phyloP scores from a whole-genome alignment of 2,329 filamentous ascomycete genomes.

The Byssothecium circinans region DNA sequence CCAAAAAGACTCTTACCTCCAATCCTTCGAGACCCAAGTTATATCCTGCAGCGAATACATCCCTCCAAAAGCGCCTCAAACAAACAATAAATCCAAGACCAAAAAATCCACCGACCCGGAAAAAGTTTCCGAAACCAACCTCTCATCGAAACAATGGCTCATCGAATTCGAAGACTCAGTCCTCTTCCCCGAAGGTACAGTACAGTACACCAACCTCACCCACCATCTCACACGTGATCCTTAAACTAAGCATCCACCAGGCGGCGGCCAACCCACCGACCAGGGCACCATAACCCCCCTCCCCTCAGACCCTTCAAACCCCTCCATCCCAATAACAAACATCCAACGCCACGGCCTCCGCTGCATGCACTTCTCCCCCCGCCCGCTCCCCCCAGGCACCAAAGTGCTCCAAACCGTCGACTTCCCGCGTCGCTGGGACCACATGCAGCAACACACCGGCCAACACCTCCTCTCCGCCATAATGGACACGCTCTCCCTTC shows the following conservation, averaged over 20 bases:
- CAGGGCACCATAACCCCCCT: conserved; percentile 32
- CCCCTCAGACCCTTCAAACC: conserved; percentile 5
- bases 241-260: conserved; percentile 2
- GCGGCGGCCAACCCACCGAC: conserved; percentile 37
- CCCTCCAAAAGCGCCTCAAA: conserved; percentile 19
- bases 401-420: conserved; percentile 31
- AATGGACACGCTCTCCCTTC: conserved; percentile 34
- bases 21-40: conserved; percentile 33
- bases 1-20: conserved; percentile 38
- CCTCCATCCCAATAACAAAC: conserved; percentile 29
- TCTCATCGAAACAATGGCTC: conserved; percentile 26
- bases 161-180: conserved; percentile 38
- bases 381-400: conserved; percentile 79
- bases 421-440: conserved; percentile 35
- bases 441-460: conserved; percentile 42
- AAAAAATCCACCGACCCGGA: conserved; percentile 30
- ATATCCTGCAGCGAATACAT: conserved; percentile 35
- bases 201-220: too few relatives aligned
- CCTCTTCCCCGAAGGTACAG: conserved; percentile 31
- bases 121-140: conserved; percentile 16
- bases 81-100: conserved; percentile 25
- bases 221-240: neutral
- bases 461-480: conserved; percentile 39
- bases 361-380: conserved; percentile 75
- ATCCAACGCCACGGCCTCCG: conserved; percentile 55